Base-by-base conservation (phyloP, 1,284 basidiomycete species). In the Trichosporon faecale region DNA sequence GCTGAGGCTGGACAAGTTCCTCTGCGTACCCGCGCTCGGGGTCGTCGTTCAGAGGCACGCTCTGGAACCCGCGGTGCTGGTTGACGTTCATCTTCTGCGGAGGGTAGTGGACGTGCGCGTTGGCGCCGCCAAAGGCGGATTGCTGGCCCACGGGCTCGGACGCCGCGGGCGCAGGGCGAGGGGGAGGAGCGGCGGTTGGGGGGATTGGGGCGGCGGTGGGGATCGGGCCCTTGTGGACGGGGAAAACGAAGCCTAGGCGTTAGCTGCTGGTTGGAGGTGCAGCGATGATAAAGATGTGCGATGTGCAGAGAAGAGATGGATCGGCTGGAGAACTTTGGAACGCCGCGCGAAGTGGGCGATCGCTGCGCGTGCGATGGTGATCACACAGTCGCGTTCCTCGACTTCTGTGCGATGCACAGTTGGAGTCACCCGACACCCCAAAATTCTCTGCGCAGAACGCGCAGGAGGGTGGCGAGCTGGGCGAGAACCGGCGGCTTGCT, bases 91-190 rank as follows among this genome's bases (percentile, higher is more conserved):
- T 73, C 44, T 77, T 72, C 21, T 77, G 74, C 14, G 76, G 79
- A 12, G 79, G 79, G 68, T 81, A 81, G 70, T 80, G 79, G 9
- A 81, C 79, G 23, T 64, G 67, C 23, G 31, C 66, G 49, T 27
- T 29, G 44, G 57, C 7, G 27, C 57, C 57, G 57, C 46, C 46
- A 8, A 33, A 66, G 31, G 65, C 11, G 29, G 21, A 3, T 18
- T 61, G 57, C 29, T n/a, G 57, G 18, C 5, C 57, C 18, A 29
- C 27, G 25, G 65, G 29, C 49, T 33, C 44, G 23, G 65, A 37
- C 31, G 49, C 40, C 11, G 31, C n/a, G 21, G 65, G 44, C 29
- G 65, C 44, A 14, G 65, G 44, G 6, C 29, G 65, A 31, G 65
- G 44, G 44, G 44, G 49, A 11, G 44, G 49, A 23, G 65, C n/a